Conservation (phyloP, 176 grass and related monocot species). For the Zea mays region DNA sequence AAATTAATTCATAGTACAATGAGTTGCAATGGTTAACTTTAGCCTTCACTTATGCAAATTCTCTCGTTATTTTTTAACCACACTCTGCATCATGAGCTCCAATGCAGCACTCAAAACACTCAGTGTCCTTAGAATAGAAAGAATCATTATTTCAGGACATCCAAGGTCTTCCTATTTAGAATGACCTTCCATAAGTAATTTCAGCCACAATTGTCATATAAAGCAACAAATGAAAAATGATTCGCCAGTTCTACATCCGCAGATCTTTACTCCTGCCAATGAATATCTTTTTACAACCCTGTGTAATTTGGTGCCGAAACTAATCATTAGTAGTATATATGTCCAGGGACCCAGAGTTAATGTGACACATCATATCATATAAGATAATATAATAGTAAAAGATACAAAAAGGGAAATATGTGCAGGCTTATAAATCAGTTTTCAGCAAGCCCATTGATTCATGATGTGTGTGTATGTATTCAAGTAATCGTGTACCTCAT, state of each 20-base stretch:
- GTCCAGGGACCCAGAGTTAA: not conserved
- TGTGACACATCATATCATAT: not conserved
- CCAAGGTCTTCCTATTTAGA: not conserved
- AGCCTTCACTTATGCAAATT: not conserved
- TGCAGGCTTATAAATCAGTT: not conserved
- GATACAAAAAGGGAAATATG: not conserved
- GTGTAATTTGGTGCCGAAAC: not conserved
- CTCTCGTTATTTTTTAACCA: not conserved
- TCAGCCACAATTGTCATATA: not conserved
- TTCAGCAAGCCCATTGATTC: not conserved
- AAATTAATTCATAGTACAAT: not conserved
- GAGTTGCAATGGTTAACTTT: not conserved
- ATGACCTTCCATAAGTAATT: not conserved
- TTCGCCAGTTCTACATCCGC: not conserved
- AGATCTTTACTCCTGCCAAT: not conserved
- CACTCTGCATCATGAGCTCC: not conserved
- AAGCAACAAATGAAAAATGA: not conserved
- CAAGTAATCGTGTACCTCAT: conserved; percentile 65
- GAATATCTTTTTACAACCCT: not conserved
- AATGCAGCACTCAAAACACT: not conserved
- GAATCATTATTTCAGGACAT: not conserved
- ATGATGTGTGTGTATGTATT: not conserved
- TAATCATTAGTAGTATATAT: not conserved
- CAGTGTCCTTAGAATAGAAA: not conserved
- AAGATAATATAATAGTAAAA: not conserved